Percentiles rank a stretch among this genome's conserved stretches.
phyloP scores from a whole-genome alignment of 495 filamentous ascomycete species.

The Penicillium taxi region DNA sequence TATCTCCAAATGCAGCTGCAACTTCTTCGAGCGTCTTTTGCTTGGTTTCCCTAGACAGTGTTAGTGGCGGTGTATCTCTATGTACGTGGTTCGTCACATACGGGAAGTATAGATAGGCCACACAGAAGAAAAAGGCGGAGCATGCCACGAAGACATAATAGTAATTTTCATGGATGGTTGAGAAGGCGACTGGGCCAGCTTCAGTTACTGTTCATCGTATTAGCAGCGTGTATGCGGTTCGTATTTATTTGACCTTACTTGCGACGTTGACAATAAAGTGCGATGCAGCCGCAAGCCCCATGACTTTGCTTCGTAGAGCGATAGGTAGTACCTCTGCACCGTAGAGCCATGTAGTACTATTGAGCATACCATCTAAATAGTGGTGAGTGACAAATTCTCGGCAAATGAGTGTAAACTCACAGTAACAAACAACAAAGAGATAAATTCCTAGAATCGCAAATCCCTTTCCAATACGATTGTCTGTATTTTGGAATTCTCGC shows the following conservation, averaged over 20 bases:
- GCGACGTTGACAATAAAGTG: constrained; percentile 55
- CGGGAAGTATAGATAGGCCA: constrained; percentile 50
- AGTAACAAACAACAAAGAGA: constrained; percentile 49
- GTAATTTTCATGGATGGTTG: constrained; percentile 51
- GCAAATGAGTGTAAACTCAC: constrained; percentile 22
- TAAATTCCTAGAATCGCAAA: constrained; percentile 55
- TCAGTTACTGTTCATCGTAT: constrained; percentile 38
- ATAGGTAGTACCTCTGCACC: constrained; percentile 53
- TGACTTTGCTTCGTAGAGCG: constrained; percentile 48
- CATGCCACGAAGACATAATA: constrained; percentile 54
- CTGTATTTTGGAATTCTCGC: constrained; percentile 44
- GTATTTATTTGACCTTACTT: constrained; percentile 18
- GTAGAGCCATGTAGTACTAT: constrained; percentile 54
- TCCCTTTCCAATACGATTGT: constrained; percentile 50
- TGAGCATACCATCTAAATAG: constrained; percentile 45
- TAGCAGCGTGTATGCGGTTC: not conserved
- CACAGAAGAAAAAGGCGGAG: constrained; percentile 39
- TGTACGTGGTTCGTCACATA: constrained; percentile 15
- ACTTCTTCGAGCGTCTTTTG: constrained; percentile 53
- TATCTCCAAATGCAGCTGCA: constrained; percentile 49
- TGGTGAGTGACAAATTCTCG: constrained; percentile 5
- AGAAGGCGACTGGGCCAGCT: constrained; percentile 51
- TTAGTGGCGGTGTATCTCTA: constrained; percentile 1
- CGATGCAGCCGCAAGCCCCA: constrained; percentile 49
- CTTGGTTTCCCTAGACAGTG: constrained; percentile 38